Evolutionary conservation across 441 rosid genomes (phyloP), one percentile per base, ranked within the genome.

Genomic region (Pelargonium australe): DNA sequence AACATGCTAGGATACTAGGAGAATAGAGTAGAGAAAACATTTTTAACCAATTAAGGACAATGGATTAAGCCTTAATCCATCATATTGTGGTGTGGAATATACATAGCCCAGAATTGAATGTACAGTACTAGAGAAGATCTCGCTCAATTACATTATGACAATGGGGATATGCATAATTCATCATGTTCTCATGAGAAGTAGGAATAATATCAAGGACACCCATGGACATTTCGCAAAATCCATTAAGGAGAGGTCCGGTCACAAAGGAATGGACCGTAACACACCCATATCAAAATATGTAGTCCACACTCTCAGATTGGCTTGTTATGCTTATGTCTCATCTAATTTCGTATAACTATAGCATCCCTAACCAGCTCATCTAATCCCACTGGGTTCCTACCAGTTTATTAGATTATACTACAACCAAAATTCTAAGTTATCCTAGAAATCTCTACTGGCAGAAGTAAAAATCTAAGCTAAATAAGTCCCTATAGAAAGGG

Each of bases 1-100:
- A 40, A 28, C 64, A 68, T 16, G 69, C 28, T 16, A 63, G 68
- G 40, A 64, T 25, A 17, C 65, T 37, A 65, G 25, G 7, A 43
- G 8, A 43, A 43, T 43, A 43, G 10, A 43, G 8, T 7, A 43
- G 10, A 43, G 8, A 0, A 43, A 41, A 43, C 11, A 10, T 43
- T 10, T 43, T 10, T 43, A 43, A 43, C 47, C 11, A 43, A 4
- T 7, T 10, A 1, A 10, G 2, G 10, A 43, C 47, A 43, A 43
- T 8, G 47, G 47, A 43, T 43, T 10, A 43, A 7, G 11, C 47
- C 47, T 43, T 43, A 43, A 43, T 43, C 47, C 47, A 7, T 43
- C 8, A 43, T 43, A 43, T 43, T 43, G 8, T 10, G 47, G 47
- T 7, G 8, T 43, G 47, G 47, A 43, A 43, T 8, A 43, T 31